phyloP scores from a whole-genome alignment of 2,329 filamentous ascomycete genomes.

The Cordyceps tenuipes region DNA sequence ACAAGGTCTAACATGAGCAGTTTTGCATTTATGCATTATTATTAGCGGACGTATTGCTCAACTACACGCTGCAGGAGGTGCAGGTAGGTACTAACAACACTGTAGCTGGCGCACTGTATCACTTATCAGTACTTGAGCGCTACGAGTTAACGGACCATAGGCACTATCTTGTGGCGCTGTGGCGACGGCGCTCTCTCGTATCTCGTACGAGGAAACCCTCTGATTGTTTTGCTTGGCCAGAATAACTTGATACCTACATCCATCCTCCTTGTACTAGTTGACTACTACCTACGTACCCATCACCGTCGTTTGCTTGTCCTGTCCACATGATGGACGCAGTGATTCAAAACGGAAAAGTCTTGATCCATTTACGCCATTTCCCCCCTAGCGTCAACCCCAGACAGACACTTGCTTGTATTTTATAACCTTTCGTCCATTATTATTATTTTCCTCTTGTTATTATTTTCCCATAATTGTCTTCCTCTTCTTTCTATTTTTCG shows the following conservation, averaged over 20 bases:
- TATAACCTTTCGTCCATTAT: neutral
- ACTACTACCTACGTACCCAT: too few species aligned
- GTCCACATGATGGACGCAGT: constrained; percentile 8
- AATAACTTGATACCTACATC: too few species aligned
- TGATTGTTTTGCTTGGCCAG: neutral
- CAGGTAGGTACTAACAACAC: neutral
- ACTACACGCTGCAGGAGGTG: too few species aligned
- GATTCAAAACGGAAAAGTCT: neutral
- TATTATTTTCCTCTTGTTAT: neutral
- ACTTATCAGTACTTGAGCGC: too few species aligned
- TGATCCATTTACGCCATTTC: neutral
- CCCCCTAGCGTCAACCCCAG: neutral
- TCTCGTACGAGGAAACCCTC: neutral
- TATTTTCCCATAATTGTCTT: neutral
- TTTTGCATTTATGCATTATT: too few species aligned
- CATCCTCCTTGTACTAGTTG: too few species aligned
- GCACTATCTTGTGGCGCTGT: neutral
- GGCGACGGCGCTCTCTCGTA: neutral
- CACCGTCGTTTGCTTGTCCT: neutral
- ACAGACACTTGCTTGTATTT: too few species aligned
- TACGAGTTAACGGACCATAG: too few species aligned
- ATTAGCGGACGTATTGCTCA: too few species aligned
- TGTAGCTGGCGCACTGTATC: neutral
- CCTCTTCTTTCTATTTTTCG: too few species aligned
- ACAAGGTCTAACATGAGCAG: too few species aligned